These are phyloP conservation scores for Halenospora varia DNA, from an alignment of 495 filamentous ascomycete species.

Conservation along the genomic window DNA sequence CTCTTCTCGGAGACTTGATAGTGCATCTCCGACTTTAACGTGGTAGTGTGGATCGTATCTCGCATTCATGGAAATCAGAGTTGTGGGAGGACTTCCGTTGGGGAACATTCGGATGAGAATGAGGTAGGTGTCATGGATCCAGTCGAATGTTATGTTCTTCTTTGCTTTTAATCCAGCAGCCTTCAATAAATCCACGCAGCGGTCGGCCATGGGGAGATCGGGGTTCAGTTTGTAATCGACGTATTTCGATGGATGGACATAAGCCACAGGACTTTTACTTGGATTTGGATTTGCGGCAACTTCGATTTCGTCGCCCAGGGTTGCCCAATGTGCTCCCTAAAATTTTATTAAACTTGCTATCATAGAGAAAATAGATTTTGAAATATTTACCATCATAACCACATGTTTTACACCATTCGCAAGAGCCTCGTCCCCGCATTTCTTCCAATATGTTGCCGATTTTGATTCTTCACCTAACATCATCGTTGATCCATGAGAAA, in stretches of 20 bases:
- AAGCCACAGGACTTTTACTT: constrained; percentile 51
- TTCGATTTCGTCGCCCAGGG: constrained; percentile 42
- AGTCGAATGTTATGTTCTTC: constrained; percentile 49
- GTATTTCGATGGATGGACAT: constrained; percentile 57
- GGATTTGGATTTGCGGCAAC: constrained; percentile 53
- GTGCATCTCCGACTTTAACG: constrained; percentile 46
- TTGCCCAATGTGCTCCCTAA: constrained; percentile 62
- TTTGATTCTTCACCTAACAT: constrained; percentile 59
- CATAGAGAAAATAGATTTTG: not conserved
- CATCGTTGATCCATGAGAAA: constrained; percentile 66
- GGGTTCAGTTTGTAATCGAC: constrained; percentile 50
- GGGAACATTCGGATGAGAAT: constrained; percentile 64
- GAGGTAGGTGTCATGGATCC: constrained; percentile 63
- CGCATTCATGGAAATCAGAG: constrained; percentile 53
- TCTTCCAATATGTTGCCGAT: constrained; percentile 57
- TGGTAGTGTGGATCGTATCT: constrained; percentile 60
- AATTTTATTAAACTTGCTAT: not conserved
- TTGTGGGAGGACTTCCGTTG: constrained; percentile 49
- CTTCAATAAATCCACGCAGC: constrained; percentile 40
- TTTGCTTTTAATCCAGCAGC: constrained; percentile 45
- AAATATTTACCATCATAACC: constrained; percentile 52
- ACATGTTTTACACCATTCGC: constrained; percentile 52
- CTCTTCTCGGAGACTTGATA: constrained; percentile 46
- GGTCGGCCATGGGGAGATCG: constrained; percentile 43
- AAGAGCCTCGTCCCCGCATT: constrained; percentile 55